Evolutionary conservation across 2,329 filamentous ascomycete species (phyloP).

Genomic region (Fusarium goolgardi): DNA sequence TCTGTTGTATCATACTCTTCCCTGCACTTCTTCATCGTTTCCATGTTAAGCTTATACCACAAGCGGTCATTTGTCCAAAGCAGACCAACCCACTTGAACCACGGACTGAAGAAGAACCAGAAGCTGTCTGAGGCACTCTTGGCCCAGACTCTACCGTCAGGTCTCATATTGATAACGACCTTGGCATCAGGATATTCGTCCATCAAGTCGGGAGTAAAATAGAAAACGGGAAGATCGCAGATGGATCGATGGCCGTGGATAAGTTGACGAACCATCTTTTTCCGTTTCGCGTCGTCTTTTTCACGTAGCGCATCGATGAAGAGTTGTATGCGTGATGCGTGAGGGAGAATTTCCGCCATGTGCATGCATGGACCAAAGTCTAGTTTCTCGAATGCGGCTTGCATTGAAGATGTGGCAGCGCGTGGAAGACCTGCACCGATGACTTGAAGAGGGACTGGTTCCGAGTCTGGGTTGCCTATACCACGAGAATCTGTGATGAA

Average conservation of each 20-base stretch:
- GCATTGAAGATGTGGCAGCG: slow-evolving; percentile 53
- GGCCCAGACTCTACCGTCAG: slow-evolving; percentile 45
- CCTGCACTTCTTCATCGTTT: background rate
- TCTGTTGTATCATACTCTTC: background rate
- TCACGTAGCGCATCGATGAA: slow-evolving; percentile 47
- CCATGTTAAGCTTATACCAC: slow-evolving; percentile 44
- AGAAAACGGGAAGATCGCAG: slow-evolving; percentile 49
- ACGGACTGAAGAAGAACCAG: slow-evolving; percentile 46
- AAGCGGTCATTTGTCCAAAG: slow-evolving; percentile 48
- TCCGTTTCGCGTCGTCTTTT: slow-evolving; percentile 42
- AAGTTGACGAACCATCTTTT: slow-evolving; percentile 48
- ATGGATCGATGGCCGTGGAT: slow-evolving; percentile 49
- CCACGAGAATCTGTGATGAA: slow-evolving; percentile 33
- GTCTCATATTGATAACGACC: slow-evolving; percentile 50
- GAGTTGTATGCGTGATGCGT: slow-evolving; percentile 41
- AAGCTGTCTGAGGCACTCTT: slow-evolving; percentile 45
- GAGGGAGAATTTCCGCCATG: slow-evolving; percentile 48
- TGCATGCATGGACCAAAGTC: slow-evolving; percentile 50
- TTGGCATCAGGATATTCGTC: slow-evolving; percentile 53
- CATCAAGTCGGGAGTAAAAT: slow-evolving; percentile 53
- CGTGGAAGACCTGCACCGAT: slow-evolving; percentile 51
- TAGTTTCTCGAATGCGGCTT: slow-evolving; percentile 50
- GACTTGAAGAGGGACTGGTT: slow-evolving; percentile 33
- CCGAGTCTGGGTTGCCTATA: slow-evolving; percentile 3
- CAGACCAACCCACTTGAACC: slow-evolving; percentile 44